Conservation (phyloP, 177 flowering plant genomes). For the Vitis hybrid region DNA sequence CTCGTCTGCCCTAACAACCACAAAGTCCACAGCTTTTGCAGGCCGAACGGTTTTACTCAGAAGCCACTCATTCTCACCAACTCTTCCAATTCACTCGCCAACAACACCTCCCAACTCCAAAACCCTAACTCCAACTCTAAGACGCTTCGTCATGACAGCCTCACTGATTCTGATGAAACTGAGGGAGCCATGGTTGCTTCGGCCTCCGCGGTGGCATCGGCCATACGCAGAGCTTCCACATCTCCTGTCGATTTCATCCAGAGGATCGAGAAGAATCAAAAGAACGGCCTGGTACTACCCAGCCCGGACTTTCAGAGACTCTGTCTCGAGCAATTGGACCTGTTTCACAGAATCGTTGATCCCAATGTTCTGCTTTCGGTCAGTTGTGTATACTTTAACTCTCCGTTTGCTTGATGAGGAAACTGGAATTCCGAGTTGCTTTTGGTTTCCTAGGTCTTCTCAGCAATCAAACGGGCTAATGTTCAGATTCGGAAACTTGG, state of each 20-base stretch:
- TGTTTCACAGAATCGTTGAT: constrained; percentile 70
- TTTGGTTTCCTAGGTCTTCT: neutral
- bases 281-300: constrained; percentile 54
- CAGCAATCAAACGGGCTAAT: too few relatives aligned
- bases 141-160: constrained; percentile 23
- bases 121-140: constrained; percentile 13
- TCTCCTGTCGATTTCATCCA: constrained; percentile 77
- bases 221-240: constrained; percentile 61
- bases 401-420: too few relatives aligned
- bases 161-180: constrained; percentile 11
- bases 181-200: constrained; percentile 48
- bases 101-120: constrained; percentile 15
- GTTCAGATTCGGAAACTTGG: too few relatives aligned
- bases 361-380: constrained; percentile 72
- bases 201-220: constrained; percentile 67
- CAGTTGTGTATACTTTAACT: constrained; percentile 6
- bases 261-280: constrained; percentile 45
- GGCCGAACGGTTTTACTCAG: constrained; percentile 9
- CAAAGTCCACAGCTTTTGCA: neutral
- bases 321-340: constrained; percentile 73
- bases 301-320: constrained; percentile 79
- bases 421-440: too few relatives aligned
- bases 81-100: constrained; percentile 18
- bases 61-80: constrained; percentile 10
- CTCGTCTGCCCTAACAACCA: constrained; percentile 1